Conservation (phyloP, 768 basidiomycete species). For the Lactifluus rugatus region DNA sequence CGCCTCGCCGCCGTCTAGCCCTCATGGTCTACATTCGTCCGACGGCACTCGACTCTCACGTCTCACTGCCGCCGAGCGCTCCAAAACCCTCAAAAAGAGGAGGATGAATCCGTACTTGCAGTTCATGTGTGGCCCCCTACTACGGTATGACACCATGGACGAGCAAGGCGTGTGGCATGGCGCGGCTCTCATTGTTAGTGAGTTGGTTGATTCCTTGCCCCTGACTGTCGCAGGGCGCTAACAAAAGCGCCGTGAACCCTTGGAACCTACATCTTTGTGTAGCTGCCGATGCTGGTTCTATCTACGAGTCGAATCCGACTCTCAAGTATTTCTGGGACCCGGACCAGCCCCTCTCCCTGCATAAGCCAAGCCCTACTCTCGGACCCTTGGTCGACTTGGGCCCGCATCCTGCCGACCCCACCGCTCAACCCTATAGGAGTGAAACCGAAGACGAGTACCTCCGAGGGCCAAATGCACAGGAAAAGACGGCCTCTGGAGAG, state of each 20-base stretch:
- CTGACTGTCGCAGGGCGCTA: too few species aligned
- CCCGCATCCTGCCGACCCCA: conserved; percentile 68
- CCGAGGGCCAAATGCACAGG: conserved; percentile 27
- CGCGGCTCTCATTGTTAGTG: conserved; percentile 80
- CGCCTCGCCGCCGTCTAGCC: neutral
- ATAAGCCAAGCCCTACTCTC: conserved; percentile 12
- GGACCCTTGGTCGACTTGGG: conserved; percentile 45
- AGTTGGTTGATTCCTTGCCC: conserved; percentile 28
- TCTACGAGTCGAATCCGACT: conserved; percentile 64
- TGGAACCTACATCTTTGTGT: neutral
- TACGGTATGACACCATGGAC: conserved; percentile 85
- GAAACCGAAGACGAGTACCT: neutral
- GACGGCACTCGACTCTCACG: conserved; percentile 33
- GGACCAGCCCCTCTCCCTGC: conserved; percentile 25
- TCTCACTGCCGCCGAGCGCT: conserved; percentile 55
- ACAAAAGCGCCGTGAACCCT: too few species aligned
- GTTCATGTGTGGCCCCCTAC: conserved; percentile 86
- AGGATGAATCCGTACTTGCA: conserved; percentile 77
- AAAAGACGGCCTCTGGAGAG: conserved; percentile 43
- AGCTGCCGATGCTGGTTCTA: conserved; percentile 73
- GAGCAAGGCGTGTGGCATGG: conserved; percentile 76
- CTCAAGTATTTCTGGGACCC: conserved; percentile 72
- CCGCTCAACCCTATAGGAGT: conserved; percentile 32
- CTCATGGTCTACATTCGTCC: conserved; percentile 18
- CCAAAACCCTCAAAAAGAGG: conserved; percentile 45